Evolutionary conservation across 352 stramenopile species (phyloP), one percentile per base, ranked within the genome.

Genomic region (Globisporangium sylvaticum): DNA sequence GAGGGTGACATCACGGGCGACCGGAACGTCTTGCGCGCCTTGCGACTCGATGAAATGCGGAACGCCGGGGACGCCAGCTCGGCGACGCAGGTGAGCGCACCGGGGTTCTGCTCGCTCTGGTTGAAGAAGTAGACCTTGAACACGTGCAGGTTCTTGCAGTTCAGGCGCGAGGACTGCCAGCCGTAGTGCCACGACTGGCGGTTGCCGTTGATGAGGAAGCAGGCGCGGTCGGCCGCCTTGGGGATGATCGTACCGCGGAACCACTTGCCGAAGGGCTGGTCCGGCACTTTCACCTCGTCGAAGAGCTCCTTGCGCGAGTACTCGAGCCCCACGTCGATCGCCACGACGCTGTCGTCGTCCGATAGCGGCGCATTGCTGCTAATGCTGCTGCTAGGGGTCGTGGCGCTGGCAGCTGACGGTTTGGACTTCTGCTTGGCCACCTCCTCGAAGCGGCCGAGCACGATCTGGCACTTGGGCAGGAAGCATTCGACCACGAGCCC

Each of bases 161-260:
- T 94, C 20, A 94, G 77, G 1, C 87, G 77, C 29, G 87, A 94
- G 4, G 87, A 94, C 58, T 90, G 84, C 87, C 87, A 94, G 15
- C 87, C 87, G 61, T 94, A 94, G 70, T 94, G 87, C 87, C 87
- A 94, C 58, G 84, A 94, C 70, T 92, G 84, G 48, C 87, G 87
- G 69, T 94, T 92, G 37, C 87, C 87, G 68, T 94, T 94, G 59
- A 94, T 74, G 56, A 91, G 69, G 70, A 94, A 94, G 61, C 79
- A 79, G 24, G 71, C 75, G 29, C 71, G 66, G 58, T 66, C 54
- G 29, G 53, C 22, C n/a, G 61, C 69, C 66, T 73, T 70, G 4
- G 78, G 74, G 22, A 91, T 74, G 7, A 74, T 59, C 4, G 76
- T 72, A 57, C 83, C 83, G 32, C 81, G 78, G 66, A 91, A 92